These are phyloP conservation scores for Leishmania gerbilli DNA, from an alignment of 208 protist species.

Conservation along the genomic window DNA sequence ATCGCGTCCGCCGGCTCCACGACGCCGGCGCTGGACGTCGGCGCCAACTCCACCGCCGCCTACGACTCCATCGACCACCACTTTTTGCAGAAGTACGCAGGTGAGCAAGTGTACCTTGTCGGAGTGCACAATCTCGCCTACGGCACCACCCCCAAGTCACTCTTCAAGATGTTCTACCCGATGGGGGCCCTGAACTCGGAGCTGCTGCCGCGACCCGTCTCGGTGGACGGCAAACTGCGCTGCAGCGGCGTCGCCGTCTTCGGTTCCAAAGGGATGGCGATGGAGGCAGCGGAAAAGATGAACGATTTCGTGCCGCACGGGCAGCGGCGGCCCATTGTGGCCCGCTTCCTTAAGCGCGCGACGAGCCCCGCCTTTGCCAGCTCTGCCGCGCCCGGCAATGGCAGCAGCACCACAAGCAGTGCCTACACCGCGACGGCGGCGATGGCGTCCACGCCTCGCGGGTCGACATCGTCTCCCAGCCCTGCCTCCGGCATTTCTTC, in stretches of 20 bases:
- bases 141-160: constrained; percentile 41
- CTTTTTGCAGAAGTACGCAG: constrained; percentile 45
- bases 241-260: constrained; percentile 76
- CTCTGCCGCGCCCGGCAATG: neutral
- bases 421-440: neutral
- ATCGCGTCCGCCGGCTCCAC: neutral
- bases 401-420: neutral
- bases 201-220: constrained; percentile 45
- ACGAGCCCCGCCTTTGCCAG: neutral
- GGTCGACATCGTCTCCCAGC: neutral
- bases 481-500: neutral
- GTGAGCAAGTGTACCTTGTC: constrained; percentile 49
- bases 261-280: constrained; percentile 47
- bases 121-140: constrained; percentile 67
- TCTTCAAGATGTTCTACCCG: constrained; percentile 76
- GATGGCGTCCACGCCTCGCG: constrained; percentile 25
- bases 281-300: constrained; percentile 70
- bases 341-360: constrained; percentile 43
- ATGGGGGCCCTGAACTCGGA: constrained; percentile 64
- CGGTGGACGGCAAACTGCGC: constrained; percentile 45
- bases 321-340: constrained; percentile 53
- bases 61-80: constrained; percentile 60
- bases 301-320: constrained; percentile 62
- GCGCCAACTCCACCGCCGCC: neutral
- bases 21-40: neutral